Evolutionary conservation across 495 filamentous ascomycete species (phyloP), one percentile per base, ranked within the genome.

Genomic region (Staphylotrichum tortipilum): DNA sequence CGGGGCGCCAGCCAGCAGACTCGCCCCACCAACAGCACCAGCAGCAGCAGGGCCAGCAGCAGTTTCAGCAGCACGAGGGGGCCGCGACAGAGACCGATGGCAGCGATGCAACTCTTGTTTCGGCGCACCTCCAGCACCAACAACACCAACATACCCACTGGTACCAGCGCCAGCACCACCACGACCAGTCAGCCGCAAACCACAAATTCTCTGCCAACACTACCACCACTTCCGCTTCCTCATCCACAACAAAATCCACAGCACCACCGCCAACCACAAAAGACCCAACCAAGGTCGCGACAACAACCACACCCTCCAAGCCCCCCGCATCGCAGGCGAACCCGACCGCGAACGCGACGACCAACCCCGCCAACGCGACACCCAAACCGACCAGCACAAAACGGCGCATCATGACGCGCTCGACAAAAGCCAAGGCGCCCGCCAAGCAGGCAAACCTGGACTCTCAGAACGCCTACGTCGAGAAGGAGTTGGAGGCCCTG

Each of bases 401-500:
- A 22, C 22, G 11, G 23, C n/a, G n/a, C 18, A 34, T 23, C 19
- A 55, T 56, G 52, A 38, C 49, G 33, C 57, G 40, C 30, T 21
- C 38, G 24, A 33, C 18, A 24, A 54, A 53, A 28, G 18, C 26
- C 21, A 39, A 58, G 24, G 15, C 43, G 35, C 26, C 41, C 0
- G 4, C 45, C 39, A 54, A 55, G 48, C 36, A 47, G 45, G 24
- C 24, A 23, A 40, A 48, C 10, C 44, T 30, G 29, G 26, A 68
- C 63, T 66, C 40, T 49, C 58, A 15, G 49, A 65, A 68, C 77
- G 80, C 50, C 74, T 79, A 44, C 65, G 2, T 69, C 19, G 36
- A 39, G 1, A 9, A 2, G 17, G 18, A 7, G 4, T 21, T 39
- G 4, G 17, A 12, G 3, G 36, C 17, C 9, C 8, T 39, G 3